Evolutionary conservation across 2,329 filamentous ascomycete genomes (phyloP).

Genomic region (Madurella fahalii): DNA sequence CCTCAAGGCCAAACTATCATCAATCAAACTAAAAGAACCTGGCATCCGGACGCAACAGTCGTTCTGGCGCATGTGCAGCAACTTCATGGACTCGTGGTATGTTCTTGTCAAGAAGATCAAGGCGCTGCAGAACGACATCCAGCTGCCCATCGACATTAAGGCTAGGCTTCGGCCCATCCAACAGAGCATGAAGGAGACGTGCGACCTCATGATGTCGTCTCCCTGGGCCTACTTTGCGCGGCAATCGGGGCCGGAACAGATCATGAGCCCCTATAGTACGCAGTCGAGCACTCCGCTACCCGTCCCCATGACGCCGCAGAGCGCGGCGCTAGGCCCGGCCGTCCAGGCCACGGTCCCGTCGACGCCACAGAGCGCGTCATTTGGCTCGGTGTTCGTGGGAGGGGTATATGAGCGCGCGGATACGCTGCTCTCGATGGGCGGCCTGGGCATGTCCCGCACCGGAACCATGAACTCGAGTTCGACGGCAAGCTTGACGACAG

Average conservation of each 20-base stretch:
- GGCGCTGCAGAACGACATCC: constrained; percentile 46
- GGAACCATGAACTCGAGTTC: constrained; percentile 53
- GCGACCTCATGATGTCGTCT: constrained; percentile 61
- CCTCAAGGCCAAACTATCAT: constrained; percentile 67
- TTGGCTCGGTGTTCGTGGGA: constrained; percentile 51
- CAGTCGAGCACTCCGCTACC: constrained; percentile 39
- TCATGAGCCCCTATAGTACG: constrained; percentile 28
- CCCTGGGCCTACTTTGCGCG: constrained; percentile 49
- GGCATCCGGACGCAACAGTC: constrained; percentile 60
- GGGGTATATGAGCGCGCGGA: constrained; percentile 60
- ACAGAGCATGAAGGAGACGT: constrained; percentile 75
- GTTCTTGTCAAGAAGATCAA: constrained; percentile 61
- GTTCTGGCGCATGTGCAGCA: constrained; percentile 70
- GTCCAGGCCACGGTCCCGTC: constrained; percentile 84
- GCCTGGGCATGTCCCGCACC: constrained; percentile 53
- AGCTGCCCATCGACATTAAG: constrained; percentile 64
- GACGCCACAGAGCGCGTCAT: constrained; percentile 57
- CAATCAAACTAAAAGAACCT: constrained; percentile 81
- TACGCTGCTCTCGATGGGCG: constrained; percentile 54
- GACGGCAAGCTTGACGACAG: constrained; percentile 53
- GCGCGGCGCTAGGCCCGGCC: constrained; percentile 82
- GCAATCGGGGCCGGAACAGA: constrained; percentile 13
- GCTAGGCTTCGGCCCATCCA: constrained; percentile 75
- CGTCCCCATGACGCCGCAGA: constrained; percentile 73
- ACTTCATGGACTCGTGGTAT: constrained; percentile 66